A percentile compares a stretch with the other conserved stretches of the same genome.
Conservation (phyloP, 345 rosid species). For the Gossypium bickii region DNA sequence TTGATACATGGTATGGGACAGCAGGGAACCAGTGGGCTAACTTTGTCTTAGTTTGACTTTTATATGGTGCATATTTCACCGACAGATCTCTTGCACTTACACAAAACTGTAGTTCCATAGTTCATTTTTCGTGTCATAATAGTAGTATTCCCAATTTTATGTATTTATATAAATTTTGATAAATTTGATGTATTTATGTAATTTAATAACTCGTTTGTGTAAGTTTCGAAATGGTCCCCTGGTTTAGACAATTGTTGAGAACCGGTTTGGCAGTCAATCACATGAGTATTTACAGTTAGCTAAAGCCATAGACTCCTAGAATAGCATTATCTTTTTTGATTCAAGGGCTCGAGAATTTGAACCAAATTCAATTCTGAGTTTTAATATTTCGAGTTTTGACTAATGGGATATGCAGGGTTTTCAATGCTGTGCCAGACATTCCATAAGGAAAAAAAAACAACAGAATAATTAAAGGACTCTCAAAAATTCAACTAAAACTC, state of each 20-base stretch:
- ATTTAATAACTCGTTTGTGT: too few species aligned
- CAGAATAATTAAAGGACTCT: not conserved
- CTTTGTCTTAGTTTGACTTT: not conserved
- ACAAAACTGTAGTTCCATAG: slow-evolving; percentile 9
- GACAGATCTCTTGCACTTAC: slow-evolving; percentile 13
- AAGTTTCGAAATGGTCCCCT: too few species aligned
- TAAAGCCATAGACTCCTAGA: not conserved
- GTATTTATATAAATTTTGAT: too few species aligned
- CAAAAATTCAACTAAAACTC: not conserved
- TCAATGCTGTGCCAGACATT: not conserved
- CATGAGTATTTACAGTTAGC: not conserved
- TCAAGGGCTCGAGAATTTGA: slow-evolving; percentile 4
- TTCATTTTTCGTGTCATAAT: not conserved
- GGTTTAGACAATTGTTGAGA: not conserved
- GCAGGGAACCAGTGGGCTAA: slow-evolving; percentile 35
- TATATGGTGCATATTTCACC: not conserved
- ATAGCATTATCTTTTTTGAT: not conserved
- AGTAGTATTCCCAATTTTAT: too few species aligned
- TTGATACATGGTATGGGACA: too few species aligned
- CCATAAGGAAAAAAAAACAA: not conserved
- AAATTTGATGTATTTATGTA: too few species aligned
- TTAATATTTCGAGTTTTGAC: not conserved
- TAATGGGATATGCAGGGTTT: not conserved
- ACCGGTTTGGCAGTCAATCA: not conserved
- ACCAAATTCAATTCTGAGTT: not conserved